Evolutionary conservation across 305 asterid genomes (phyloP), one percentile per base, ranked within the genome.

Genomic region (Fraxinus xanthoxyloides): DNA sequence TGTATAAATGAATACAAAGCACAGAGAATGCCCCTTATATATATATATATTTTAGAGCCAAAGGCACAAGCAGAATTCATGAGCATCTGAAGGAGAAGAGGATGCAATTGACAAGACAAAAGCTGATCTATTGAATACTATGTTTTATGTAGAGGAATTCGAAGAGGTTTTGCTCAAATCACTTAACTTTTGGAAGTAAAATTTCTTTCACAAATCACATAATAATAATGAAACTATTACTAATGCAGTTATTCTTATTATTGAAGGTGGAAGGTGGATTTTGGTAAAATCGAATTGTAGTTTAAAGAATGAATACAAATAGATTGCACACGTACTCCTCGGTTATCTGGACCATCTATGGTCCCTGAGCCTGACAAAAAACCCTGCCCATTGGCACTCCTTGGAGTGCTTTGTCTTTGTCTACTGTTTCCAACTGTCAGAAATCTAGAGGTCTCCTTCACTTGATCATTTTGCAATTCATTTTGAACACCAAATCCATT

Each of bases 401-500:
- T 82, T 10, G 82, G 83, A 28, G 86, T 77, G 85, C 82, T 89
- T 40, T 63, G 89, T 56, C 88, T 90, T 76, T 84, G 92, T 72
- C 88, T 85, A 82, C 85, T 80, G 85, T 81, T 87, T 81, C 78
- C 84, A 7, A 86, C 73, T 24, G 83, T 79, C 63, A 77, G 79
- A 82, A 81, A 85, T 79, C 87, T 86, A 28, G 90, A 77, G 43
- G 86, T 51, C 69, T 90, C 97, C 87, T 90, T 91, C 75, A 80
- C 84, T 79, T 75, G 84, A 82, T 86, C 81, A 79, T 51, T 69
- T 76, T 84, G 83, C 28, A 83, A 75, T 78, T 90, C 89, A 79
- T 84, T 86, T 81, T 63, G 87, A 77, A 80, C 43, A 72, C 78
- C 81, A 83, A 82, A 80, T 72, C 87, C 86, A 79, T 89, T 82